phyloP scores from a whole-genome alignment of 83 land plant species.

The Thuja plicata region DNA sequence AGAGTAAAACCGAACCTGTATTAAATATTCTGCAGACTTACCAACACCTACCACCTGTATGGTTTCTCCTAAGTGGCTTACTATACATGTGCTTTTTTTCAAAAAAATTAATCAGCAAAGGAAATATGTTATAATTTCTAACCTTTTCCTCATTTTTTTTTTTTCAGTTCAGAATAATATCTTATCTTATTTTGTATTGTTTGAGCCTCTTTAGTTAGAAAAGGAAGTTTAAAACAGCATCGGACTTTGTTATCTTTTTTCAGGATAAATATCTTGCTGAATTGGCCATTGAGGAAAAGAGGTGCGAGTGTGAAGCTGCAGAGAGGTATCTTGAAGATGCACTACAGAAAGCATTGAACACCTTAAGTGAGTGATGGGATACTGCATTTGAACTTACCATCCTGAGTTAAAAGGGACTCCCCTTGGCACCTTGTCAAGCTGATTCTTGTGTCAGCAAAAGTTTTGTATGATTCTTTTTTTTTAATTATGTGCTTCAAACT shows the following conservation, averaged over 20 bases:
- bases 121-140: neutral
- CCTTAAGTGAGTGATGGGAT: constrained; percentile 26
- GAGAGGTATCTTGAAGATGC: constrained; percentile 58
- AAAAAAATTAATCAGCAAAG: neutral
- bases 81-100: neutral
- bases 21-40: constrained; percentile 49
- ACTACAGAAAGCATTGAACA: constrained; percentile 46
- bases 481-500: neutral
- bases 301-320: constrained; percentile 51
- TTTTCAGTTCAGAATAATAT: neutral
- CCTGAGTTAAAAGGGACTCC: neutral
- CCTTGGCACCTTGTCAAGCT: neutral
- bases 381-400: neutral
- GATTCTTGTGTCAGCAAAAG: neutral
- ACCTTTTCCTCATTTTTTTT: neutral
- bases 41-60: constrained; percentile 55
- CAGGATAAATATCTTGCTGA: constrained; percentile 57
- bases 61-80: neutral
- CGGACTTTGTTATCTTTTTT: neutral
- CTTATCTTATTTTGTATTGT: neutral
- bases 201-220: neutral
- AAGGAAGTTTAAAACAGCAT: neutral
- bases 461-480: neutral
- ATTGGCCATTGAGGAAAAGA: constrained; percentile 54
- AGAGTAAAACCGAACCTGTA: constrained; percentile 49